A percentile compares a stretch with the other conserved stretches of the same genome.
Conservation (phyloP, 345 rosid species). For the Populus alba region DNA sequence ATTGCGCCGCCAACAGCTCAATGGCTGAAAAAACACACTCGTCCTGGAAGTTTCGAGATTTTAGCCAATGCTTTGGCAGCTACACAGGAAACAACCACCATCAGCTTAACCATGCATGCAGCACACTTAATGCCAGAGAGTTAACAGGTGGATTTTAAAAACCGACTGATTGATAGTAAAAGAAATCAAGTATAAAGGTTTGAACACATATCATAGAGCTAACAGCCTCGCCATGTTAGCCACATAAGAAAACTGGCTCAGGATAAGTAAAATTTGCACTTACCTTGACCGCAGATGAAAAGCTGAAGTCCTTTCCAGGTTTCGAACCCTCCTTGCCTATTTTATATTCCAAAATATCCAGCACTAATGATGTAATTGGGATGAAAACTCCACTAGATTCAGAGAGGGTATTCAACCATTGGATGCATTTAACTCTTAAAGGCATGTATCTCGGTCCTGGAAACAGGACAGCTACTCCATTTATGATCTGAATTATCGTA, state of each 20-base stretch:
- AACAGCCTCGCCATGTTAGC: background rate
- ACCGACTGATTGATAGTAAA: background rate
- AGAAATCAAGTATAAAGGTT: background rate
- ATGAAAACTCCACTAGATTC: slow-evolving; percentile 65
- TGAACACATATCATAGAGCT: background rate
- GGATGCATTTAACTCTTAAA: slow-evolving; percentile 73
- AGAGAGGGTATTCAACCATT: slow-evolving; percentile 81
- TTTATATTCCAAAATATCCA: slow-evolving; percentile 82
- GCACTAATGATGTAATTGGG: slow-evolving; percentile 60
- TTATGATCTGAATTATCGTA: slow-evolving; percentile 65
- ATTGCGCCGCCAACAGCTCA: slow-evolving; percentile 75
- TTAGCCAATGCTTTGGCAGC: slow-evolving; percentile 92
- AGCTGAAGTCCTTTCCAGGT: slow-evolving; percentile 47
- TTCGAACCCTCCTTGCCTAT: slow-evolving; percentile 53
- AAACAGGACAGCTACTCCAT: slow-evolving; percentile 70
- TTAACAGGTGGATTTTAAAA: background rate
- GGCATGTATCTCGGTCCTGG: slow-evolving; percentile 91
- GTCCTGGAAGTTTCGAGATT: slow-evolving; percentile 76
- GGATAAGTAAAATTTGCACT: slow-evolving; percentile 11
- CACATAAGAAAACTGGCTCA: background rate
- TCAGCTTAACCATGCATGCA: slow-evolving; percentile 5
- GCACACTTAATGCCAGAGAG: background rate
- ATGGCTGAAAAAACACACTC: slow-evolving; percentile 57
- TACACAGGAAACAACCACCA: slow-evolving; percentile 27
- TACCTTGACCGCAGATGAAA: slow-evolving; percentile 69